Conservation (phyloP, 208 protist genomes). For the Naegleria fowleri region DNA sequence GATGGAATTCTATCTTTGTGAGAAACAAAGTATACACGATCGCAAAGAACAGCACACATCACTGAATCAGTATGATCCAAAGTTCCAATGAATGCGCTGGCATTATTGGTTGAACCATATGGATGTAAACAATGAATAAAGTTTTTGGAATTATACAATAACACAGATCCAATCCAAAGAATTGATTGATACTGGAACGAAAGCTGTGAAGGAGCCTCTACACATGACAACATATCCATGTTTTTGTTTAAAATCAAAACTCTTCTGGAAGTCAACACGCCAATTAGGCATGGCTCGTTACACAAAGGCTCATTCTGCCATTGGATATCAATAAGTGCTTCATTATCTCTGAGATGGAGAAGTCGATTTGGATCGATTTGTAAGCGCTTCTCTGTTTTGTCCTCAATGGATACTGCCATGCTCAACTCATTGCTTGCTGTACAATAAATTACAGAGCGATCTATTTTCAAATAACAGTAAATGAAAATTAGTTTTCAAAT, state of each 20-base stretch:
- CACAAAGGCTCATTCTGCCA: background rate
- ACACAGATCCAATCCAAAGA: background rate
- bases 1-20: background rate
- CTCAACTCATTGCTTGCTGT: background rate
- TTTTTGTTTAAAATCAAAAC: background rate
- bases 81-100: background rate
- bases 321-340: slow-evolving; percentile 14
- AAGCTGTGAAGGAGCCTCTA: background rate
- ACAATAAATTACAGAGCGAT: background rate
- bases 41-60: background rate
- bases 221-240: background rate
- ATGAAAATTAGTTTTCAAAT: too few relatives aligned
- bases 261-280: background rate
- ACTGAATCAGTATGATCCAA: background rate
- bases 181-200: background rate
- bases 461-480: too few relatives aligned
- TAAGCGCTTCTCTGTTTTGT: background rate
- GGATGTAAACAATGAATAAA: background rate
- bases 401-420: background rate
- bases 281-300: background rate
- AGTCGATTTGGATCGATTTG: background rate
- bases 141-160: background rate
- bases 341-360: background rate
- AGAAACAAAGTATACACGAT: background rate
- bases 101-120: background rate